These are phyloP conservation scores for Coniochaeta ligniaria DNA, from an alignment of 2,329 filamentous ascomycete genomes.

Conservation along the genomic window DNA sequence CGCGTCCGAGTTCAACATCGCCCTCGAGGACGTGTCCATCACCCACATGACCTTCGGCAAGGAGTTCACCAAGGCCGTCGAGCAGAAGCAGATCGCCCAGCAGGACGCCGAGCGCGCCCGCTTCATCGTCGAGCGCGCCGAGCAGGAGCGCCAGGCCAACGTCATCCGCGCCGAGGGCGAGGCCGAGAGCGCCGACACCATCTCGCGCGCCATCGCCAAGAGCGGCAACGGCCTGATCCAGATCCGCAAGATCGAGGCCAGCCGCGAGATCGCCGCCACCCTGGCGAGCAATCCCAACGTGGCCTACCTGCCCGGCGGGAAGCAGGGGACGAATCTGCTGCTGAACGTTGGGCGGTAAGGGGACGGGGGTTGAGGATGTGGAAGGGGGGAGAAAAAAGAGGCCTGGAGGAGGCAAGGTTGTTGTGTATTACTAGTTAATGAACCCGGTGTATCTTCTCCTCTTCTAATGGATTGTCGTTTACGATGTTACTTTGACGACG, in stretches of 20 bases:
- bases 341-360: slow-evolving; percentile 40
- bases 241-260: slow-evolving; percentile 96
- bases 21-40: slow-evolving; percentile 96
- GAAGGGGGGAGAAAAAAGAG: neutral
- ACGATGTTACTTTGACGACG: neutral
- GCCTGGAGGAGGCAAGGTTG: slow-evolving; percentile 1
- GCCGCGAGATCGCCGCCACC: slow-evolving; percentile 89
- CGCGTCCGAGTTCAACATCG: slow-evolving; percentile 96
- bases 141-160: slow-evolving; percentile 97
- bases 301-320: slow-evolving; percentile 80
- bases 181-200: slow-evolving; percentile 92
- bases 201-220: slow-evolving; percentile 89
- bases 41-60: slow-evolving; percentile 99
- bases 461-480: slow-evolving; percentile 8
- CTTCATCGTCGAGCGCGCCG: slow-evolving; percentile 97
- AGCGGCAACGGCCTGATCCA: slow-evolving; percentile 87
- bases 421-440: slow-evolving; percentile 16
- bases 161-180: slow-evolving; percentile 98
- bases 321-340: slow-evolving; percentile 52
- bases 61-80: slow-evolving; percentile 96
- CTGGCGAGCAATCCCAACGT: slow-evolving; percentile 89
- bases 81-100: slow-evolving; percentile 99
- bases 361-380: neutral
- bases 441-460: slow-evolving; percentile 15
- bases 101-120: slow-evolving; percentile 95